A percentile compares a stretch with the other conserved stretches of the same genome.
Evolutionary conservation across 106 monocot species (phyloP).

Genomic region (Apostasia shenzhenica): DNA sequence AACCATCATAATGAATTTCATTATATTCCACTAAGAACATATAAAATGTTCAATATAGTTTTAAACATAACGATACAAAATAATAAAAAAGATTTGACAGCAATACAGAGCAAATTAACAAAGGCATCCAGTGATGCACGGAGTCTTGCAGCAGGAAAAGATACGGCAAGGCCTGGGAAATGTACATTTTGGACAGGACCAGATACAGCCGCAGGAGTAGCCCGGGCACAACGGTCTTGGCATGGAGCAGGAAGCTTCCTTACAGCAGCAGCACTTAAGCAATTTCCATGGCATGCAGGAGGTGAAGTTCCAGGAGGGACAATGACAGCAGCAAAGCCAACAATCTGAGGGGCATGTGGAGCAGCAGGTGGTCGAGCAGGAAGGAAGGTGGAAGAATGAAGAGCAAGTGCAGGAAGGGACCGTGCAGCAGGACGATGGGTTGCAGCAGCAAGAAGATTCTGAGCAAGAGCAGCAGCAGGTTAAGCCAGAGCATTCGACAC

Average conservation of each 20-base stretch:
- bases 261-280: constrained; percentile 12
- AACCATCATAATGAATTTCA: no score
- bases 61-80: not conserved
- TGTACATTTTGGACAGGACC: constrained; percentile 35
- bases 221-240: constrained; percentile 27
- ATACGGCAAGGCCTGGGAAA: constrained; percentile 13
- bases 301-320: constrained; percentile 10
- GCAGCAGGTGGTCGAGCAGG: not conserved
- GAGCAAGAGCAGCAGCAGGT: not conserved
- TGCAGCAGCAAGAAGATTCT: not conserved
- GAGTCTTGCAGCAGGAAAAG: constrained; percentile 21
- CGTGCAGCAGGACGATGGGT: not conserved
- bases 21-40: no score
- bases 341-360: not conserved
- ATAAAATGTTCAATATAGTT: no score
- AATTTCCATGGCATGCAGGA: constrained; percentile 8
- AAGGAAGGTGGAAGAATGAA: not conserved
- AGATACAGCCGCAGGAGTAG: constrained; percentile 46
- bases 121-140: constrained; percentile 30
- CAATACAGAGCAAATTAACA: constrained; percentile 16
- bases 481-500: not conserved
- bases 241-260: constrained; percentile 13
- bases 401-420: not conserved
- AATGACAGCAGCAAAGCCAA: not conserved
- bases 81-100: not conserved